Evolutionary conservation across 441 rosid species (phyloP).

Genomic region (Pelargonium fulgidum): DNA sequence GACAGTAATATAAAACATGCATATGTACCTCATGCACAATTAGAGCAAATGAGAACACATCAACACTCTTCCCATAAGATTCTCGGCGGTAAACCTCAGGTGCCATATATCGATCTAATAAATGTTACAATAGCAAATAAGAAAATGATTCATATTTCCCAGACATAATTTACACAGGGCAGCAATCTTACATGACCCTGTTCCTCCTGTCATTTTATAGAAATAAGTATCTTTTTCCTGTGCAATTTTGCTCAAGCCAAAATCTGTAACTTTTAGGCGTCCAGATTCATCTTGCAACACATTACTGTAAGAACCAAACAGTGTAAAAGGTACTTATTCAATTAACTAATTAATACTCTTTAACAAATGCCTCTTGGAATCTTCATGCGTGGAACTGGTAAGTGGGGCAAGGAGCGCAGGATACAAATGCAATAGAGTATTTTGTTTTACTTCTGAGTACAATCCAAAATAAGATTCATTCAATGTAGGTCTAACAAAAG

Average conservation of each 20-base stretch:
- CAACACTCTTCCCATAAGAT: slow-evolving; percentile 60
- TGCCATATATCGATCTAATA: slow-evolving; percentile 63
- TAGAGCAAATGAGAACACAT: slow-evolving; percentile 59
- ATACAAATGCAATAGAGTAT: too few relatives aligned
- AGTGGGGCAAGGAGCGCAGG: background rate
- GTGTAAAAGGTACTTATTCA: too few relatives aligned
- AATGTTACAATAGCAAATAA: slow-evolving; percentile 9
- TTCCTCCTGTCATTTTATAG: slow-evolving; percentile 57
- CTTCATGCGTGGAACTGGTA: too few relatives aligned
- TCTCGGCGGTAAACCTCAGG: slow-evolving; percentile 66
- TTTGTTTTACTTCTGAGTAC: too few relatives aligned
- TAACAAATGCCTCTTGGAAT: too few relatives aligned
- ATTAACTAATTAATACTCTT: background rate
- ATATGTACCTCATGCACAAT: slow-evolving; percentile 50
- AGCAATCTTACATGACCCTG: slow-evolving; percentile 44
- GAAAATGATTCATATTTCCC: background rate
- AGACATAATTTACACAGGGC: too few relatives aligned
- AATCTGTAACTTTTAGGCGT: slow-evolving; percentile 60
- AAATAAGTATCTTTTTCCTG: slow-evolving; percentile 45
- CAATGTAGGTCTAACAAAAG: slow-evolving; percentile 7
- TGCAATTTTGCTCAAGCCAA: slow-evolving; percentile 58
- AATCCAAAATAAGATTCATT: too few relatives aligned
- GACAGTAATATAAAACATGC: background rate
- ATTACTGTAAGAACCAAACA: slow-evolving; percentile 28
- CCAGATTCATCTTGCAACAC: slow-evolving; percentile 57